Evolutionary conservation across 805 yeast genomes (phyloP), one percentile per base, ranked within the genome.

Genomic region (Scheffersomyces lignosus): DNA sequence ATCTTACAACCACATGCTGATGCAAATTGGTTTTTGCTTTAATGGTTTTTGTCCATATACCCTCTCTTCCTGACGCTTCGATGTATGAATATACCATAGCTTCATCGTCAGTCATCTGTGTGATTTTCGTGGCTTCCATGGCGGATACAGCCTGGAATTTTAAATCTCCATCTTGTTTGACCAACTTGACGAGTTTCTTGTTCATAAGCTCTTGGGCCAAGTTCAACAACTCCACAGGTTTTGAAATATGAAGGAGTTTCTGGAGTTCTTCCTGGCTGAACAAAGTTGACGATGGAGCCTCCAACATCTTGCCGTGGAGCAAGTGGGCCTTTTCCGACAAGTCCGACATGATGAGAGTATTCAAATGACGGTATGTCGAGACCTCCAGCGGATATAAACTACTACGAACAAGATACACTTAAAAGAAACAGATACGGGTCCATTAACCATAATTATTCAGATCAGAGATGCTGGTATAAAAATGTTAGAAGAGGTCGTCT

Each of bases 21-120:
- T 90, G 96, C 43, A 90, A 65, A 52, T 89, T 89, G 10, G 96
- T 86, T 54, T 83, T 81, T 8, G 90, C 87, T 56, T 87, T 87
- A 49, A 90, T 78, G 6, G 96, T 87, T 63, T 87, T 88, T 9
- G 96, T 85, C 97, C 97, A 90, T 36, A 90, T 88, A 30, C 97
- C 97, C 62, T 90, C 97, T 60, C 98, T 73, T 3, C 93, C 96
- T 5, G 95, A 77, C 0, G 95, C 95, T 53, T 87, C 96, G 45
- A 91, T 91, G 53, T 89, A 83, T 1, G 93, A 82, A 57, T 91
- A 91, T 18, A 91, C 84, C 77, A 91, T 78, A 16, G 90, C 83
- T 62, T 93, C 98, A 52, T 93, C 99, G 18, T 82, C 76, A 6
- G 76, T 57, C 96, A 91, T 89, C 26, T 80, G 73, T 17, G 81